A percentile compares a stretch with the other conserved stretches of the same genome.
phyloP scores from a whole-genome alignment of 106 monocot genomes.

The Dioscorea alata region DNA sequence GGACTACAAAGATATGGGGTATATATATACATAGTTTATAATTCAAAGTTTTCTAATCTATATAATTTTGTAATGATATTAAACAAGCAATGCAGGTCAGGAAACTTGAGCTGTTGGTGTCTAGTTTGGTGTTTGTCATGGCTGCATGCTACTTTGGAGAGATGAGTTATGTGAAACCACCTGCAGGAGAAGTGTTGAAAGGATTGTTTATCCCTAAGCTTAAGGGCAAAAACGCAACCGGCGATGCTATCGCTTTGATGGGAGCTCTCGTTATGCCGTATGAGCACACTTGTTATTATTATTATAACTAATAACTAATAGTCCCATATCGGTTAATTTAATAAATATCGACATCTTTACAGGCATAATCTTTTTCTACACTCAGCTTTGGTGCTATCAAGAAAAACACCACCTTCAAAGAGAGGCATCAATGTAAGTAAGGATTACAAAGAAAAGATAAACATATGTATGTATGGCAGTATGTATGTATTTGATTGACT shows the following conservation, averaged over 20 bases:
- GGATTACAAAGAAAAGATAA: neutral
- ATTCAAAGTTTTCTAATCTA: no score
- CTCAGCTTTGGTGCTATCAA: conserved; percentile 55
- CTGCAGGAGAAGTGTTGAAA: conserved; percentile 27
- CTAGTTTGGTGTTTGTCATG: conserved; percentile 33
- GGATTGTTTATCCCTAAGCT: conserved; percentile 52
- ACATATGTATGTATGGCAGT: neutral
- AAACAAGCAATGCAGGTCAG: conserved; percentile 18
- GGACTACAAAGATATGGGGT: conserved; percentile 86
- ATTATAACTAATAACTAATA: neutral
- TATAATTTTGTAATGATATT: no score
- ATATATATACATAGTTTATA: no score
- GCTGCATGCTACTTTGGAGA: conserved; percentile 52
- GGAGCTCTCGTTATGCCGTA: conserved; percentile 63
- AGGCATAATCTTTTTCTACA: conserved; percentile 67
- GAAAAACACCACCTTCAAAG: conserved; percentile 39
- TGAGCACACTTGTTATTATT: neutral
- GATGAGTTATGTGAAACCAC: conserved; percentile 36
- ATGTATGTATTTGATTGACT: neutral
- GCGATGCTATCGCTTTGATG: conserved; percentile 48
- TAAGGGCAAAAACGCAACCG: conserved; percentile 21
- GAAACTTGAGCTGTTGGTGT: conserved; percentile 46
- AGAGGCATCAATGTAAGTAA: conserved; percentile 55
- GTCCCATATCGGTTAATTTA: neutral
- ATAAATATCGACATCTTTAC: neutral